Evolutionary conservation across 179 eudicot species (phyloP), one percentile per base, ranked within the genome.

Genomic region (Pouteria campechiana): DNA sequence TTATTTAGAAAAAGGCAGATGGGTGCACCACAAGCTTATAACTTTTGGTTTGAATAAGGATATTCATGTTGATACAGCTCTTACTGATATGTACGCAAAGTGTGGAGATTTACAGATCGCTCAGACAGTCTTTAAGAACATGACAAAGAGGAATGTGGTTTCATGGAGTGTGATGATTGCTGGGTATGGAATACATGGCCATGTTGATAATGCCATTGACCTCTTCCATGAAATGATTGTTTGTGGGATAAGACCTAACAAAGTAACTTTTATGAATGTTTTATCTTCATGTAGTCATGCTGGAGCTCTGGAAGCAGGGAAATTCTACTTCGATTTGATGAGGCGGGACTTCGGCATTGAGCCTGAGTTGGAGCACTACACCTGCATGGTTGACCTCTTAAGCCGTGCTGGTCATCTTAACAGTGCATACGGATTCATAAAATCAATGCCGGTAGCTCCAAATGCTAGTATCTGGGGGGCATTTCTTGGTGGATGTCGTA

Each of bases 281-380:
- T 48, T 77, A 12, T 77, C 72, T 38, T 79, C 81, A 19, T 78
- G 78, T 44, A 74, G 78, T 46, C 85, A 78, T 55, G 70, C 73
- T 9, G 81, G 81, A 17, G 52, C 42, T 50, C 55, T 75, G 11
- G 67, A 70, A 16, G 48, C 64, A 36, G 85, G 73, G 24, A 70
- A 73, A 54, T 41, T 31, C 19, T 67, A 54, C 41, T 78, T 70
- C 34, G 50, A 58, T 39, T 58, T 63, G 25, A 64, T 67, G 85
- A 46, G 21, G 30, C 59, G 13, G 17, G 73, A 67, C 39, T 67
- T 67, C 19, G 70, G 63, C 10, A 33, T 67, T 48, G 48, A 35
- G 38, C 85, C 78, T 6, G 58, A 51, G 18, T 34, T 33, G 0
- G 78, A 74, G 45, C 81, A 78, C 50, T 63, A 50, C 50, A 67